Percentiles rank a stretch among this genome's conserved stretches.
These are phyloP conservation scores for Neonectria hederae DNA, from an alignment of 2,329 filamentous ascomycete genomes.

Conservation along the genomic window DNA sequence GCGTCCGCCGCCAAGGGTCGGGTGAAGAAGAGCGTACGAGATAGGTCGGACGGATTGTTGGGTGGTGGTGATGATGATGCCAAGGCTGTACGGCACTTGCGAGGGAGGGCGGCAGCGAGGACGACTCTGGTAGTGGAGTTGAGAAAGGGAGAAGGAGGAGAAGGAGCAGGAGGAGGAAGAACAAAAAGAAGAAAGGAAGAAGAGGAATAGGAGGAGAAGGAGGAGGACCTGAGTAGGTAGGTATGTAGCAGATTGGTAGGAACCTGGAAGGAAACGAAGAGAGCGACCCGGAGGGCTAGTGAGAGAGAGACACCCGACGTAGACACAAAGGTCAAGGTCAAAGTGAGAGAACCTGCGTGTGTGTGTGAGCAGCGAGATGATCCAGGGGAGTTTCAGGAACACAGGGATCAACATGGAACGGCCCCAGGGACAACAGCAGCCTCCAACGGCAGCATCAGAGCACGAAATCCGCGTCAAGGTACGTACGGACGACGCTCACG, in stretches of 20 bases:
- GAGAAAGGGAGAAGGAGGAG: slow-evolving; percentile 9
- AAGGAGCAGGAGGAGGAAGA: slow-evolving; percentile 23
- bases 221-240: slow-evolving; percentile 16
- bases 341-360: not conserved
- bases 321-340: slow-evolving; percentile 1
- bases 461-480: slow-evolving; percentile 17
- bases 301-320: not conserved
- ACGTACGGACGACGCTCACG: slow-evolving; percentile 4
- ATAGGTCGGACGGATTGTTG: slow-evolving; percentile 7
- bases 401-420: slow-evolving; percentile 41
- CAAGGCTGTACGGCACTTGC: not conserved
- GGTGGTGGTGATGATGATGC: not conserved
- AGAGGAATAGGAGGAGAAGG: slow-evolving; percentile 22
- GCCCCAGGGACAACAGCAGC: slow-evolving; percentile 20
- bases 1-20: slow-evolving; percentile 35
- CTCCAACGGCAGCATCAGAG: slow-evolving; percentile 16
- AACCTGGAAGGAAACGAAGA: slow-evolving; percentile 3
- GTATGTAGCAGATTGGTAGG: slow-evolving; percentile 12
- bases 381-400: slow-evolving; percentile 44
- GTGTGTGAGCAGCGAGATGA: slow-evolving; percentile 25
- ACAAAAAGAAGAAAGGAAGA: slow-evolving; percentile 13
- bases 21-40: slow-evolving; percentile 13
- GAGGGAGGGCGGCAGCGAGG: not conserved
- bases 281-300: not conserved
- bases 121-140: not conserved